Evolutionary conservation across 2,329 filamentous ascomycete genomes (phyloP).

Genomic region (Chalaropsis ovoidea): DNA sequence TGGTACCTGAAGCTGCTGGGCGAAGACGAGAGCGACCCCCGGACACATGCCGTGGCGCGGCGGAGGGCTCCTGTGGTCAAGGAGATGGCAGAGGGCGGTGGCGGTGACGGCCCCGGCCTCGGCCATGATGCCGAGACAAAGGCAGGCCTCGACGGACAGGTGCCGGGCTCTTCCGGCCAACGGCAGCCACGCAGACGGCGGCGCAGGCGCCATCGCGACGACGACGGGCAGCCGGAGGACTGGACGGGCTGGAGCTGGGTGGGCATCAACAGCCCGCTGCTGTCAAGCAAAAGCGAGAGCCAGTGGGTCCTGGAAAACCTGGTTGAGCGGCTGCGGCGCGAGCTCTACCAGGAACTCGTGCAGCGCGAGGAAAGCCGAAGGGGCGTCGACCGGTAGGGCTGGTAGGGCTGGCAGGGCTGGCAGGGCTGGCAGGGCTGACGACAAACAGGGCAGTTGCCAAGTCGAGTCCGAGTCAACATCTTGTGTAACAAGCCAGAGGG

Average conservation of each 20-base stretch:
- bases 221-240: constrained; percentile 15
- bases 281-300: constrained; percentile 57
- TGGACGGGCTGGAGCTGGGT: constrained; percentile 44
- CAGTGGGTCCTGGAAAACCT: constrained; percentile 64
- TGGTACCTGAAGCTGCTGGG: constrained; percentile 73
- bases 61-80: background rate
- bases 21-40: constrained; percentile 46
- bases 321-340: constrained; percentile 45
- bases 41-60: constrained; percentile 39
- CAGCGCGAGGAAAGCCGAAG: constrained; percentile 24
- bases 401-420: background rate
- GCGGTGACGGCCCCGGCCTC: background rate
- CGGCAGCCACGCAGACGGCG: background rate
- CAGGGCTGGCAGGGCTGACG: background rate
- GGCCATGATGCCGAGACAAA: background rate
- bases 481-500: background rate
- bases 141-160: constrained; percentile 13
- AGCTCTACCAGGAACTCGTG: constrained; percentile 37
- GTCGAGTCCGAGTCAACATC: background rate
- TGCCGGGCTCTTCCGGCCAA: constrained; percentile 1
- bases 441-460: background rate
- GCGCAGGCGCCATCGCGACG: constrained; percentile 8
- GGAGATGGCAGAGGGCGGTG: background rate
- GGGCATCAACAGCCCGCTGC: constrained; percentile 56
- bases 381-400: background rate